A percentile compares a stretch with the other conserved stretches of the same genome.
These are phyloP conservation scores for Prinsepia uniflora DNA, from an alignment of 306 rosid species.

Conservation along the genomic window DNA sequence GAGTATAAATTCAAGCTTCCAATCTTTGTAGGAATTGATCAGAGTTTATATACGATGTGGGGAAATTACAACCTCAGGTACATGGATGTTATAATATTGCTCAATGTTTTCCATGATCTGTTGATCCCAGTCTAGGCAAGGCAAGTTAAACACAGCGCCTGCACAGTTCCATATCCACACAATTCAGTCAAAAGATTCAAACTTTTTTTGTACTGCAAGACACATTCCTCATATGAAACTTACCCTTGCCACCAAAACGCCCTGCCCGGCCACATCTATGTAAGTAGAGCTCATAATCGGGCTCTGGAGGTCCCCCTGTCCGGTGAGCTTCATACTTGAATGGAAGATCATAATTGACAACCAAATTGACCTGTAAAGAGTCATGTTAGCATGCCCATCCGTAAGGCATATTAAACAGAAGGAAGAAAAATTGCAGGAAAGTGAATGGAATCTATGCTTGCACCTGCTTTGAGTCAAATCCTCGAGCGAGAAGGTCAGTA, in stretches of 20 bases:
- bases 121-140: conserved; percentile 10
- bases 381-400: conserved; percentile 3
- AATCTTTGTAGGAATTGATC: neutral
- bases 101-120: conserved; percentile 11
- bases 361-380: conserved; percentile 51
- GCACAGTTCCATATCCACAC: neutral
- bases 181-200: neutral
- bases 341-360: conserved; percentile 69
- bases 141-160: conserved; percentile 24
- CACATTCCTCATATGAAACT: conserved; percentile 17
- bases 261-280: conserved; percentile 71
- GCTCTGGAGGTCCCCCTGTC: conserved; percentile 20
- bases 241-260: conserved; percentile 69
- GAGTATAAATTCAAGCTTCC: too few relatives aligned
- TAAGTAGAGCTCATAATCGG: conserved; percentile 65
- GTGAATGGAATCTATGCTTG: neutral
- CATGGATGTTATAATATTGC: conserved; percentile 11
- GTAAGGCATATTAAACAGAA: neutral
- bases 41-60: neutral
- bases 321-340: conserved; percentile 25
- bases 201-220: too few relatives aligned
- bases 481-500: conserved; percentile 59
- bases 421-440: neutral
- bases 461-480: conserved; percentile 73
- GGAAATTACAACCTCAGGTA: conserved; percentile 17